Evolutionary conservation across 2,329 filamentous ascomycete species (phyloP).

Genomic region (Diaporthe helianthi): DNA sequence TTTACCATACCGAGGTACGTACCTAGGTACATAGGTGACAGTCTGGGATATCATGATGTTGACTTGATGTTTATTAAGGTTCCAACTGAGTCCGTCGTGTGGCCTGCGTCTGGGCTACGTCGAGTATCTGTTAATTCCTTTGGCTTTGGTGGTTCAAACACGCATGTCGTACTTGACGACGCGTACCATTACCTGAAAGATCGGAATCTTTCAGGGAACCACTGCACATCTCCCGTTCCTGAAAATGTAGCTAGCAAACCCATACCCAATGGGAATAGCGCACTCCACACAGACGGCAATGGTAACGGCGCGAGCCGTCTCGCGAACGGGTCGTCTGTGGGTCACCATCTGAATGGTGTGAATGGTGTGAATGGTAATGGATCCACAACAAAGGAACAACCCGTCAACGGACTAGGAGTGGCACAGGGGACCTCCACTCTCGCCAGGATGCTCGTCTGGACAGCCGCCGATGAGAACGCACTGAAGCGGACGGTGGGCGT

Average conservation of each 20-base stretch:
- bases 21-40: background rate
- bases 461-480: constrained; percentile 42
- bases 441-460: constrained; percentile 40
- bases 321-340: background rate
- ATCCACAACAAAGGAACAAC: background rate
- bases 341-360: background rate
- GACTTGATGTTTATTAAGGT: background rate
- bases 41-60: background rate
- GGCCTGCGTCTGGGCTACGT: constrained; percentile 2
- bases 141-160: constrained; percentile 5
- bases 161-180: constrained; percentile 25
- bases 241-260: background rate
- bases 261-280: background rate
- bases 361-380: constrained; percentile 1
- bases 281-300: background rate
- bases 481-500: constrained; percentile 38
- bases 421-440: background rate
- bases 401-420: background rate
- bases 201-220: background rate
- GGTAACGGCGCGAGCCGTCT: background rate
- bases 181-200: constrained; percentile 4
- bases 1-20: constrained; percentile 5
- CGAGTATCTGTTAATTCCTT: constrained; percentile 21
- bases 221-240: background rate
- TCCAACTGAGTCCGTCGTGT: background rate